These are phyloP conservation scores for Salix udensis DNA, from an alignment of 345 rosid species.

Conservation along the genomic window DNA sequence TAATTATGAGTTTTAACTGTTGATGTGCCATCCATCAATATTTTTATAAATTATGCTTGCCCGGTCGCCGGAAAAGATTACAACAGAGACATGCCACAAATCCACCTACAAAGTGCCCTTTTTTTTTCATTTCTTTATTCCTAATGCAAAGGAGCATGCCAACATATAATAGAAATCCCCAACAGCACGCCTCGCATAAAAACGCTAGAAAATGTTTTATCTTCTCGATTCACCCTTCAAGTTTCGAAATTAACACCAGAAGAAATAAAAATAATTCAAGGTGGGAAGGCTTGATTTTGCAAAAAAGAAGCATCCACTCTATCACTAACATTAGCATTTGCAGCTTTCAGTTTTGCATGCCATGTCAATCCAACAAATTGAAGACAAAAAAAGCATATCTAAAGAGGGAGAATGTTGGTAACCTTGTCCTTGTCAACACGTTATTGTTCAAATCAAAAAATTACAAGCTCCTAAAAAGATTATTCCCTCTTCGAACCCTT, in stretches of 20 bases:
- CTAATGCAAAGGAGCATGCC: neutral
- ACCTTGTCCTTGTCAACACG: constrained; percentile 44
- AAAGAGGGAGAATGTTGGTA: constrained; percentile 31
- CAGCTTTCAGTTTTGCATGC: constrained; percentile 39
- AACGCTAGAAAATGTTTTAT: neutral
- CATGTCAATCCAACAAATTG: constrained; percentile 55
- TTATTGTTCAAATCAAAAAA: constrained; percentile 47
- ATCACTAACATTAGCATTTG: neutral
- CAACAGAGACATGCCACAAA: neutral
- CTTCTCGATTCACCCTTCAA: neutral
- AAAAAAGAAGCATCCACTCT: neutral
- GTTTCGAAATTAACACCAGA: neutral
- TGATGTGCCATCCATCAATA: no score
- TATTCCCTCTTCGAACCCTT: constrained; percentile 42
- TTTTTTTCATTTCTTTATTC: neutral
- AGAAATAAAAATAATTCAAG: neutral
- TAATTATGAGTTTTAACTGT: no score
- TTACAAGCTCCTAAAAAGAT: constrained; percentile 28
- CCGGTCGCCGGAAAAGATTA: neutral
- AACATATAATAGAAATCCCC: neutral
- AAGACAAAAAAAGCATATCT: constrained; percentile 43
- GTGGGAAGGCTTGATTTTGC: neutral
- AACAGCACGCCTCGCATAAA: neutral
- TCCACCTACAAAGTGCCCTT: neutral
- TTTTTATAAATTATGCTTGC: no score